Evolutionary conservation across 2,329 filamentous ascomycete species (phyloP), one percentile per base, ranked within the genome.

Genomic region (Pestalotiopsis fici): DNA sequence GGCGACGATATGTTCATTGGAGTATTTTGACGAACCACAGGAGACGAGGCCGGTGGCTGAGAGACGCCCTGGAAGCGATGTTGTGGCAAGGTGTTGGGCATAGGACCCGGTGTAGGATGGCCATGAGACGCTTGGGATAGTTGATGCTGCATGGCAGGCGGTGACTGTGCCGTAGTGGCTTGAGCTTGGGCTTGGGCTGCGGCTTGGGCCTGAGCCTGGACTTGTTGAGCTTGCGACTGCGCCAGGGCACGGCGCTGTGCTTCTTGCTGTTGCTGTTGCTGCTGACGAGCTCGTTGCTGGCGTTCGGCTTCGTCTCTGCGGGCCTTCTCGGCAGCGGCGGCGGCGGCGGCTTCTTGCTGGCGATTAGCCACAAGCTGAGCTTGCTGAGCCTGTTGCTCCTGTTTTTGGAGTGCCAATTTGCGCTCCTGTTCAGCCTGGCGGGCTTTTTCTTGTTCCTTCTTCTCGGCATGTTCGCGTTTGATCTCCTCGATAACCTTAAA

Each of bases 401-500:
- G 80, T 66, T 77, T 85, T 74, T 79, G 81, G 67, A 78, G 78
- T 65, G 80, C 80, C 12, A 88, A 77, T 69, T 86, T 85, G 64
- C 85, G 84, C 70, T 88, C 86, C 60, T 87, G 86, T 69, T 90
- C 88, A 21, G 85, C 84, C 67, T 91, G 87, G 71, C 90, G 88
- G 65, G 89, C 83, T 78, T 94, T 94, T 74, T 96, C 93, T 67
- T 91, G 88, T 68, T 92, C 91, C 71, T 90, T 90, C 75, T 90
- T 92, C 77, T 97, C 93, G 28, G 90, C 90, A 68, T 94, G 91
- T 56, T 93, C 89, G 66, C 88, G 84, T 76, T 91, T 93, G 73
- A 98, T 97, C 67, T 93, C 92, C 67, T 94, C 93, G 56, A 99
- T 88, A 1, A 93, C 89, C 82, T 98, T 98, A 80, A 98, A 98